Percentiles rank a stretch among this genome's conserved stretches.
phyloP scores from a whole-genome alignment of 2,329 filamentous ascomycete species.

The Pseudopithomyces chartarum region DNA sequence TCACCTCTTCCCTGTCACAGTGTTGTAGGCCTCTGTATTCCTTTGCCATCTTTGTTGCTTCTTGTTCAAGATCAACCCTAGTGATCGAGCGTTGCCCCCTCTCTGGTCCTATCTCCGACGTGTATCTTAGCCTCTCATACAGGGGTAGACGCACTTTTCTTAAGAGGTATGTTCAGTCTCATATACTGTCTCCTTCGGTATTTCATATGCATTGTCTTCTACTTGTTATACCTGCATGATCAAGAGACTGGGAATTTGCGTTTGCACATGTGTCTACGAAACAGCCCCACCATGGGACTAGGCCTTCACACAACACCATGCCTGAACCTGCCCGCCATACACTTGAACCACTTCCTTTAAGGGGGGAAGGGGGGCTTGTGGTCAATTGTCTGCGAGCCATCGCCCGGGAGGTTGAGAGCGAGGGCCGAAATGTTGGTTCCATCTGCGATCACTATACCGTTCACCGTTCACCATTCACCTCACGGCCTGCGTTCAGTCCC shows the following conservation, averaged over 20 bases:
- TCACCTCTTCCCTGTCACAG: constrained; percentile 24
- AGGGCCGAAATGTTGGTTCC: background rate
- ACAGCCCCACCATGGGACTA: background rate
- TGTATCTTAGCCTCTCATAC: background rate
- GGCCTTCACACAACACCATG: background rate
- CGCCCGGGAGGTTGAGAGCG: background rate
- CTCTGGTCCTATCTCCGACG: constrained; percentile 5
- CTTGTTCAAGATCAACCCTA: background rate
- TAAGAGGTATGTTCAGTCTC: background rate
- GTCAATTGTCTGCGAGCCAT: background rate
- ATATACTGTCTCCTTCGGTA: background rate
- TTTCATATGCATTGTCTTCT: background rate
- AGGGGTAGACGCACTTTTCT: background rate
- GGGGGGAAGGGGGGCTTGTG: background rate
- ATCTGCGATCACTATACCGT: background rate
- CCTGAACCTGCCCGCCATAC: too few species aligned
- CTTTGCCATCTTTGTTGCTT: constrained; percentile 7
- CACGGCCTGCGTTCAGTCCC: background rate
- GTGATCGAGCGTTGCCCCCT: constrained; percentile 6
- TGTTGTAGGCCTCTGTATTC: constrained; percentile 4
- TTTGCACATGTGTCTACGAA: background rate
- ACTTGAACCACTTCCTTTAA: background rate
- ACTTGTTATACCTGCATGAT: background rate
- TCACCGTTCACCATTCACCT: constrained; percentile 1
- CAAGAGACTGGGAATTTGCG: background rate